Conservation (phyloP, 1,139 yeast species). For the Debaryomyces fabryi region DNA sequence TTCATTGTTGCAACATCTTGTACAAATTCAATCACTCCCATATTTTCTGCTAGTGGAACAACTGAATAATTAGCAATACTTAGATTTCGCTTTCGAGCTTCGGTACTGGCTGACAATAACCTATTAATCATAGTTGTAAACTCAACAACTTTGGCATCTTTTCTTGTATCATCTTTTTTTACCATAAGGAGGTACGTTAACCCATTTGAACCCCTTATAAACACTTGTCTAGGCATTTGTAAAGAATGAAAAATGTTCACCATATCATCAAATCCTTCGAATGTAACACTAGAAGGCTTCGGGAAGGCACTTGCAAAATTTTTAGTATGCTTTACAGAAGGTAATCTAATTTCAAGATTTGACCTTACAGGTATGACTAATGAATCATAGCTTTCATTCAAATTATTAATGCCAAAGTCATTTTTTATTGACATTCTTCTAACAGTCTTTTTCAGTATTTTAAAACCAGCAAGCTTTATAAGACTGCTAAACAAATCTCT, state of each 20-base stretch:
- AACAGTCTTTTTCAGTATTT: conserved; percentile 39
- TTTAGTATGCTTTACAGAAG: conserved; percentile 49
- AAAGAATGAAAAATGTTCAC: conserved; percentile 77
- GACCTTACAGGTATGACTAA: conserved; percentile 82
- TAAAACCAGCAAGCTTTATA: conserved; percentile 38
- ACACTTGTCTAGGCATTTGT: conserved; percentile 83
- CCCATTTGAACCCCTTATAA: conserved; percentile 80
- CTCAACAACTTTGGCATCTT: conserved; percentile 94
- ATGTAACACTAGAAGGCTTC: conserved; percentile 52
- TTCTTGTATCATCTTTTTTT: conserved; percentile 90
- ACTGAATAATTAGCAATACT: conserved; percentile 84
- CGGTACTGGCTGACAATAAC: conserved; percentile 64
- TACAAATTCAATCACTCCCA: conserved; percentile 95
- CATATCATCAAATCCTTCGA: conserved; percentile 57
- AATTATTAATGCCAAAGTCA: conserved; percentile 49
- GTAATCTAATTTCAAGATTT: conserved; percentile 70
- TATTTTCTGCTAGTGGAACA: conserved; percentile 79
- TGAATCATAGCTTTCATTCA: conserved; percentile 56
- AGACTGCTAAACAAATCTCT: conserved; percentile 37
- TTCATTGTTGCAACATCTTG: conserved; percentile 81
- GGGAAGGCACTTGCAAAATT: conserved; percentile 58
- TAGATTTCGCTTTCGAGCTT: conserved; percentile 71
- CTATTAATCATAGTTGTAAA: conserved; percentile 87
- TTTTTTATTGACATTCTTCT: conserved; percentile 39
- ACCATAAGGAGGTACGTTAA: conserved; percentile 71